These are phyloP conservation scores for Tolypocladium inflatum DNA, from an alignment of 2,329 filamentous ascomycete genomes.

Conservation along the genomic window DNA sequence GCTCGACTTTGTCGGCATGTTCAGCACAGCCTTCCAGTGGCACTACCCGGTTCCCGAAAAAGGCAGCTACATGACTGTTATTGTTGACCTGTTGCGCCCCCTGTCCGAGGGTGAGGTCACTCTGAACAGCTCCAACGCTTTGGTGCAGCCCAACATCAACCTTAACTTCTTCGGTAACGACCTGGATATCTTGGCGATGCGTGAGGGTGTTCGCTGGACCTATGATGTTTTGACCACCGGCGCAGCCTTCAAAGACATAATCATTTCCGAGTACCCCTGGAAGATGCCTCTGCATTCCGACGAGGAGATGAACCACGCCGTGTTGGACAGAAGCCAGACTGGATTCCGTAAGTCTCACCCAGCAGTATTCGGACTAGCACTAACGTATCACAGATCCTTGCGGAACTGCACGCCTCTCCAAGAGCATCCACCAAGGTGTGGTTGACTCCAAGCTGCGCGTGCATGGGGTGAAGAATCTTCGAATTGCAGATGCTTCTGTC, in stretches of 20 bases:
- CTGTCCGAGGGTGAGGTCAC: conserved; percentile 41
- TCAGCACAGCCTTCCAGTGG: conserved; percentile 39
- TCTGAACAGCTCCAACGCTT: conserved; percentile 45
- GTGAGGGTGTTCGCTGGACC: conserved; percentile 45
- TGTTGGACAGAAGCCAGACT: conserved; percentile 51
- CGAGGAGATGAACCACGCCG: conserved; percentile 43
- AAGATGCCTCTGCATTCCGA: conserved; percentile 46
- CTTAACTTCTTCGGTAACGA: conserved; percentile 51
- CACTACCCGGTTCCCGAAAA: conserved; percentile 28
- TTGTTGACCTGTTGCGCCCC: conserved; percentile 36
- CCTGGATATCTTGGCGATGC: conserved; percentile 46
- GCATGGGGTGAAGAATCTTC: conserved; percentile 41
- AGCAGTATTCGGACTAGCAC: too few species aligned
- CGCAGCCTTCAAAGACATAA: conserved; percentile 44
- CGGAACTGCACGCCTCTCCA: conserved; percentile 43
- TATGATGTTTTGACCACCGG: conserved; percentile 50
- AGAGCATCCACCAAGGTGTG: conserved; percentile 40
- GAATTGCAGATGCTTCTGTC: conserved; percentile 46
- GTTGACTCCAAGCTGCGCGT: conserved; percentile 42
- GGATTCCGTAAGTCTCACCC: conserved; percentile 31
- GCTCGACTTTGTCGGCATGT: conserved; percentile 53
- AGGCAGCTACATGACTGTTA: conserved; percentile 46
- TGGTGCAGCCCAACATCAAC: conserved; percentile 48
- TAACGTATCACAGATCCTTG: conserved; percentile 33
- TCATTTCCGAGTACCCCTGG: conserved; percentile 48